phyloP scores from a whole-genome alignment of 2,329 filamentous ascomycete species.

The Aspergillus jensenii region DNA sequence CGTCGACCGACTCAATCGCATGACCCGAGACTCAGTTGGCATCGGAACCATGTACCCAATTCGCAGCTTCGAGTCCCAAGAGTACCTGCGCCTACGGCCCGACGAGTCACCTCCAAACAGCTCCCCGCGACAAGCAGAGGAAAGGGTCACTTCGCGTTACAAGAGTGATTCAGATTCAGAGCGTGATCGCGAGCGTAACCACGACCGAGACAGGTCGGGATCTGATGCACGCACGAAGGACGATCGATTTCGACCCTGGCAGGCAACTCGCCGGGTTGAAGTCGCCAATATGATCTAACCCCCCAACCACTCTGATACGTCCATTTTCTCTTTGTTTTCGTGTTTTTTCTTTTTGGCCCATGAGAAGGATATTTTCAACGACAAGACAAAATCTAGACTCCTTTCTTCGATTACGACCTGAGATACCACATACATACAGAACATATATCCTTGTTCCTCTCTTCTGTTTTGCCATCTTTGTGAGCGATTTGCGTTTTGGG shows the following conservation, averaged over 20 bases:
- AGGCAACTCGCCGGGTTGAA: conserved; percentile 24
- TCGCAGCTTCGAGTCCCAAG: conserved; percentile 29
- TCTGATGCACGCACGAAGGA: conserved; percentile 14
- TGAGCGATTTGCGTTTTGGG: neutral
- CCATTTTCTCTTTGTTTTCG: neutral
- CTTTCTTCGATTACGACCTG: neutral
- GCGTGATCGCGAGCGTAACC: conserved; percentile 9
- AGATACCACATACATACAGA: neutral
- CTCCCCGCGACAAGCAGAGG: conserved; percentile 15
- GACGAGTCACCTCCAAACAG: conserved; percentile 18
- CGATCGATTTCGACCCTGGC: conserved; percentile 28
- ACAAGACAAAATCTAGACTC: neutral
- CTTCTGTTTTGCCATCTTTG: neutral
- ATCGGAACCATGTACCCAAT: conserved; percentile 35
- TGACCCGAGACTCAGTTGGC: conserved; percentile 31
- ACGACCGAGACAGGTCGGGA: conserved; percentile 16
- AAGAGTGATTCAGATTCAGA: conserved; percentile 25
- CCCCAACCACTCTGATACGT: neutral
- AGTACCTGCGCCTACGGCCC: conserved; percentile 30
- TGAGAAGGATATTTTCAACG: neutral
- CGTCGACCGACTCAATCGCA: conserved; percentile 35
- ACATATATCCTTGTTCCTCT: neutral
- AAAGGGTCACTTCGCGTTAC: conserved; percentile 16
- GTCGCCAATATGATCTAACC: conserved; percentile 32
- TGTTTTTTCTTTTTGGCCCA: neutral